A percentile compares a stretch with the other conserved stretches of the same genome.
These are phyloP conservation scores for Cutaneotrichosporon cavernicola DNA, from an alignment of 1,284 basidiomycete genomes.

Conservation along the genomic window DNA sequence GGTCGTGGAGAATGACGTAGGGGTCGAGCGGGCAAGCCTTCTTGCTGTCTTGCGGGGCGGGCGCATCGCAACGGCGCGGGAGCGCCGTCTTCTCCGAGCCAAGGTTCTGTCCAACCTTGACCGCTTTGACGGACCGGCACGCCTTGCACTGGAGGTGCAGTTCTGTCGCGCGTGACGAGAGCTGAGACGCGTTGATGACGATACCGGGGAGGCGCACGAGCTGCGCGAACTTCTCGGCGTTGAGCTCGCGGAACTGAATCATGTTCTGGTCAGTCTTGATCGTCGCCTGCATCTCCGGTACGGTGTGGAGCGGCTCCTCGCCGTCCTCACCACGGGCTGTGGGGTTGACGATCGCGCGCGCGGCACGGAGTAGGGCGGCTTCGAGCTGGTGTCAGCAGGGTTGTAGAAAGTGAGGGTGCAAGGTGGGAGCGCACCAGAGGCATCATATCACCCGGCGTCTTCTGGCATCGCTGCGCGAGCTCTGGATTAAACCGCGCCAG, in stretches of 20 bases:
- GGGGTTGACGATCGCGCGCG: constrained; percentile 75
- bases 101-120: constrained; percentile 78
- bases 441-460: constrained; percentile 82
- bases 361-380: constrained; percentile 76
- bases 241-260: constrained; percentile 88
- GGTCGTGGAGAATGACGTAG: constrained; percentile 92
- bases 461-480: constrained; percentile 85
- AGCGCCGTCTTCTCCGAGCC: constrained; percentile 79
- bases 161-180: constrained; percentile 88
- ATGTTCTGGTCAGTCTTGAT: constrained; percentile 86
- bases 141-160: constrained; percentile 90
- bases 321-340: constrained; percentile 54
- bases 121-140: constrained; percentile 77
- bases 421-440: constrained; percentile 65
- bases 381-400: constrained; percentile 65
- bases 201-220: constrained; percentile 97
- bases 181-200: constrained; percentile 92
- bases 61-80: constrained; percentile 79
- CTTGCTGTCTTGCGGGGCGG: constrained; percentile 64
- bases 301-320: constrained; percentile 55
- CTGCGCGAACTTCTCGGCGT: constrained; percentile 92
- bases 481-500: constrained; percentile 89
- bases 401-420: not conserved
- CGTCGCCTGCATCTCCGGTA: constrained; percentile 86
- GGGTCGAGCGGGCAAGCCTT: constrained; percentile 96